A percentile compares a stretch with the other conserved stretches of the same genome.
phyloP scores from a whole-genome alignment of 257 asterid species.

The Scutellaria baicalensis region DNA sequence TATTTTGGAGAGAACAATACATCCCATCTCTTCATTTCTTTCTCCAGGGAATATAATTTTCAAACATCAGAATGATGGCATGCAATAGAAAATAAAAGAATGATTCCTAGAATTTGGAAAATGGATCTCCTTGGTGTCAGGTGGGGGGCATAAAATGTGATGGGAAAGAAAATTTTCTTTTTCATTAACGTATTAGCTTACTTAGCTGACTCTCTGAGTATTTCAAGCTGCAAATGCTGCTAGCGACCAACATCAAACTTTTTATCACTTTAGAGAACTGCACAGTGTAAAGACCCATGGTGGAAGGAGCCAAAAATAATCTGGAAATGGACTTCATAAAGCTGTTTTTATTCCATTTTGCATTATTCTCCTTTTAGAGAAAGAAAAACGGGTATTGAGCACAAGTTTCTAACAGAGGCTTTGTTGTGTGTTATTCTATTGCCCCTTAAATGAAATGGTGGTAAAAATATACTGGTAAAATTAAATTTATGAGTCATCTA shows the following conservation, averaged over 20 bases:
- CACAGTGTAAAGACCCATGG: too few species aligned
- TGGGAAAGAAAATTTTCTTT: background rate
- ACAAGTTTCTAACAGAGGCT: background rate
- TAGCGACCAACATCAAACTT: background rate
- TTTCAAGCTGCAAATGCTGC: background rate
- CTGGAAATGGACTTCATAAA: too few species aligned
- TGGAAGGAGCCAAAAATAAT: too few species aligned
- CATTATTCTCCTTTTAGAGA: too few species aligned
- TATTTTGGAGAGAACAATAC: background rate
- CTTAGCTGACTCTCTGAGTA: background rate
- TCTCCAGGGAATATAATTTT: too few species aligned
- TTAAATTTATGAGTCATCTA: background rate
- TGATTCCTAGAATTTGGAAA: background rate
- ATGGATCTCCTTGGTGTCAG: background rate
- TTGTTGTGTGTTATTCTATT: background rate
- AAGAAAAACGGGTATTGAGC: background rate
- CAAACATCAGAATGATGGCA: background rate
- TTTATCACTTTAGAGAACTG: too few species aligned
- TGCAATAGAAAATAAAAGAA: background rate
- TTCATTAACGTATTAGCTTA: background rate
- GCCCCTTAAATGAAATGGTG: background rate
- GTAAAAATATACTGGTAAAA: background rate
- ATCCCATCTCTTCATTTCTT: background rate
- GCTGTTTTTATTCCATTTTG: too few species aligned
- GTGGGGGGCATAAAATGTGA: too few species aligned